These are phyloP conservation scores for Penicillium thymicola DNA, from an alignment of 2,329 filamentous ascomycete genomes.

Conservation along the genomic window DNA sequence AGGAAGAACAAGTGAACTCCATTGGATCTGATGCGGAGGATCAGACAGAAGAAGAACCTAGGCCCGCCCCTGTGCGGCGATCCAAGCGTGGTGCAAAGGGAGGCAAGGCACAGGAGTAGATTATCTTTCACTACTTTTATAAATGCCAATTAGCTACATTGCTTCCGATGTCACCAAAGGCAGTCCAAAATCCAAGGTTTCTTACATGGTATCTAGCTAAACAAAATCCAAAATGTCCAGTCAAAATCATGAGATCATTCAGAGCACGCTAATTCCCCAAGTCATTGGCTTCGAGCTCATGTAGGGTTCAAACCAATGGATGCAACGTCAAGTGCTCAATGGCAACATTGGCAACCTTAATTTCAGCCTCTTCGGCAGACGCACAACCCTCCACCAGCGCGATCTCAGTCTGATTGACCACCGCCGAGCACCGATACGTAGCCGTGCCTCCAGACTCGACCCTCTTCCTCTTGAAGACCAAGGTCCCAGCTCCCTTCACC, in stretches of 20 bases:
- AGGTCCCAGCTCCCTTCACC: conserved; percentile 33
- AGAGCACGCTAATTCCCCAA: neutral
- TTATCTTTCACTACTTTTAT: neutral
- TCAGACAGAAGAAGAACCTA: conserved; percentile 10
- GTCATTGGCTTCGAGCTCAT: neutral
- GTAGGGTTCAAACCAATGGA: neutral
- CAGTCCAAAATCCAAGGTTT: neutral
- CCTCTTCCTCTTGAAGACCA: conserved; percentile 18
- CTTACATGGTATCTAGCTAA: neutral
- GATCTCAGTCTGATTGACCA: conserved; percentile 15
- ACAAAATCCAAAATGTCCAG: neutral
- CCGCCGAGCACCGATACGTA: conserved; percentile 23
- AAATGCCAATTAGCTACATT: neutral
- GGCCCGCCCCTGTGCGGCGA: conserved; percentile 18
- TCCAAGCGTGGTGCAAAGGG: conserved; percentile 28
- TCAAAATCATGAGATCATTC: neutral
- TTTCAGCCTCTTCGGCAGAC: conserved; percentile 31
- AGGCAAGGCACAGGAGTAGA: conserved; percentile 23
- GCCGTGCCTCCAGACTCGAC: conserved; percentile 12
- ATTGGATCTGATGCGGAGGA: conserved; percentile 22
- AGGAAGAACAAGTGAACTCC: conserved; percentile 28
- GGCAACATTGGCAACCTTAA: conserved; percentile 22
- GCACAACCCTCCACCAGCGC: conserved; percentile 24
- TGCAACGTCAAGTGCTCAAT: conserved; percentile 15
- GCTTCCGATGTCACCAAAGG: neutral